Conservation (phyloP, 768 basidiomycete species). For the Rhodotorula kratochvilovae region DNA sequence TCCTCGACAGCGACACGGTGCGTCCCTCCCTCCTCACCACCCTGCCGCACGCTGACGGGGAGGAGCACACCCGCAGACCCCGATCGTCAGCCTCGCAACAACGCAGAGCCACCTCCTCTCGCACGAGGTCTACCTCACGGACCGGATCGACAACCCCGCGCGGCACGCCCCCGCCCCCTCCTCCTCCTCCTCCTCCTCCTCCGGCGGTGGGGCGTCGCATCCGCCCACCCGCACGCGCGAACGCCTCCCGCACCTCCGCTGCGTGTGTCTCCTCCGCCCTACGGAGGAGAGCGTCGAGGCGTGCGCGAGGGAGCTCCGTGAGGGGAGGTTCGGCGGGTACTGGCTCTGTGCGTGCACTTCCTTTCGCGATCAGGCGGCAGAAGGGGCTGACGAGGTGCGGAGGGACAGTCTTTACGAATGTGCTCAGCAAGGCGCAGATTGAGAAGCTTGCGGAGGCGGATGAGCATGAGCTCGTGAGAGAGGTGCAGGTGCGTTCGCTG, state of each 20-base stretch:
- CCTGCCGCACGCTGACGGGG: not conserved
- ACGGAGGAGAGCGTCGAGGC: constrained; percentile 76
- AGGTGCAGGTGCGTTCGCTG: constrained; percentile 82
- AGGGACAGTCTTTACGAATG: constrained; percentile 83
- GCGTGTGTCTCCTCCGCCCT: constrained; percentile 85
- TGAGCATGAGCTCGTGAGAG: constrained; percentile 90
- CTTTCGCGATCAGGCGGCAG: not conserved
- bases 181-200: not conserved
- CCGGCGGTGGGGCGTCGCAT: not conserved
- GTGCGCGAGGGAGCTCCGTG: constrained; percentile 73
- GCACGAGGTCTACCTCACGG: constrained; percentile 95
- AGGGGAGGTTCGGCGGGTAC: constrained; percentile 95
- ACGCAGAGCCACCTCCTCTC: constrained; percentile 89
- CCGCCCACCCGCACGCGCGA: constrained; percentile 58
- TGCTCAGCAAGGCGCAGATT: constrained; percentile 79
- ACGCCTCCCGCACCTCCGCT: constrained; percentile 93
- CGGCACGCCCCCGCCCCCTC: not conserved
- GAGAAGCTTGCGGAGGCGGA: constrained; percentile 90
- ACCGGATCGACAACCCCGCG: constrained; percentile 84
- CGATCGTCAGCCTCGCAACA: constrained; percentile 87
- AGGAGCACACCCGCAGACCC: constrained; percentile 56
- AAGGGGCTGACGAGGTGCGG: not conserved
- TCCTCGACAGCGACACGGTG: constrained; percentile 91
- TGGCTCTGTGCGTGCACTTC: constrained; percentile 89
- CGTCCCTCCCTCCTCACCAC: constrained; percentile 50